Percentiles rank a stretch among this genome's conserved stretches.
phyloP scores from a whole-genome alignment of 129 eudicot species.

The Escallonia rubra region DNA sequence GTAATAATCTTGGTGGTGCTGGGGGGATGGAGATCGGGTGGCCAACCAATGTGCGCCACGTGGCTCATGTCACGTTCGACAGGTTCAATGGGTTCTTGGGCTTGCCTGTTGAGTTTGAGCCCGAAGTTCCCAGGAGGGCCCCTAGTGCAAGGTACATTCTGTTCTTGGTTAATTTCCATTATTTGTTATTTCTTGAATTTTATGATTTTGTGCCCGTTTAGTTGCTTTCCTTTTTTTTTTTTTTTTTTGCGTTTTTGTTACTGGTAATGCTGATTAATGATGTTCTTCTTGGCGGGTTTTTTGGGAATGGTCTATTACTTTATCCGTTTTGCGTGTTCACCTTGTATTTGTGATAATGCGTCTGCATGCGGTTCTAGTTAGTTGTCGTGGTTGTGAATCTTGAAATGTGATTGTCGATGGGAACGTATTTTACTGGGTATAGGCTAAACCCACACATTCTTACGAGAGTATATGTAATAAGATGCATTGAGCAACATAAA shows the following conservation, averaged over 20 bases:
- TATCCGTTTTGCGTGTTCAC: no score
- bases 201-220: not conserved
- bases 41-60: slow-evolving; percentile 95
- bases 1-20: not conserved
- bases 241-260: not conserved
- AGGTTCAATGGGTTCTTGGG: slow-evolving; percentile 96
- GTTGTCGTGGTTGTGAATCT: no score
- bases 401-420: no score
- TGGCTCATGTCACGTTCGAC: slow-evolving; percentile 93
- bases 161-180: not conserved
- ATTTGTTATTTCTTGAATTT: slow-evolving; percentile 4
- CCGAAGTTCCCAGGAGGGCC: slow-evolving; percentile 81
- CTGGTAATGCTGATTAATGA: not conserved
- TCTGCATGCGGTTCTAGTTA: no score
- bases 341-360: no score
- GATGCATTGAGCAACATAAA: no score
- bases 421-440: no score
- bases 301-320: no score
- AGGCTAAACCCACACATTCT: no score
- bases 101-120: slow-evolving; percentile 95
- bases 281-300: not conserved
- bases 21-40: slow-evolving; percentile 85
- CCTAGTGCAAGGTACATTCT: slow-evolving; percentile 90
- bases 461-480: no score
- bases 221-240: not conserved